Percentiles rank a stretch among this genome's conserved stretches.
Conservation (phyloP, 352 stramenopile genomes). For the Pythium brachiatum region DNA sequence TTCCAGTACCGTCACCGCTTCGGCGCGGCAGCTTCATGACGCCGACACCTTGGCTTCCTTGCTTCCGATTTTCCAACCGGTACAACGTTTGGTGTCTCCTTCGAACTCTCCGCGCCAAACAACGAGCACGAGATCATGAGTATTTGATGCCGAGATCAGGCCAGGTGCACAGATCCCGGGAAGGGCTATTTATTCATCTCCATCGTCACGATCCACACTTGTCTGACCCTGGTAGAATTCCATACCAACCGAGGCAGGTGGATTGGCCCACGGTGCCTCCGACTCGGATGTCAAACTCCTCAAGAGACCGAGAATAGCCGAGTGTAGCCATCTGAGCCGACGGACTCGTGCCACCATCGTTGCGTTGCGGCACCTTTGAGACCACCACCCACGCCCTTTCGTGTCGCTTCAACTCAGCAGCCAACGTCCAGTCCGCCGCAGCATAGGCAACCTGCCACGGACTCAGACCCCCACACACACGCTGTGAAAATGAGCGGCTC, state of each 20-base stretch:
- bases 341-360: conserved; percentile 8
- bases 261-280: not conserved
- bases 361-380: not conserved
- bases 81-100: not conserved
- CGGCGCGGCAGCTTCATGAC: conserved; percentile 14
- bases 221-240: too few species aligned
- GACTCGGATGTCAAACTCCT: too few species aligned
- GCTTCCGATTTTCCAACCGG: conserved; percentile 5
- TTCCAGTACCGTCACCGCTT: not conserved
- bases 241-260: too few species aligned
- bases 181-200: not conserved
- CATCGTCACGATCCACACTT: too few species aligned
- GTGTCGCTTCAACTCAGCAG: conserved; percentile 2
- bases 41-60: not conserved
- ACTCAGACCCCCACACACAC: not conserved
- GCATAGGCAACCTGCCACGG: not conserved
- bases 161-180: not conserved
- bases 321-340: conserved; percentile 15
- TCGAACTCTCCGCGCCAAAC: not conserved
- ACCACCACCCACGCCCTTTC: conserved; percentile 21
- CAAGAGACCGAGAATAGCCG: conserved; percentile 3
- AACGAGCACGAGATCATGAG: not conserved
- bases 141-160: not conserved
- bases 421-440: too few species aligned
- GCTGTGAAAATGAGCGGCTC: conserved; percentile 24